Base-by-base conservation (phyloP, 768 basidiomycete species). In the Suillus paluster region DNA sequence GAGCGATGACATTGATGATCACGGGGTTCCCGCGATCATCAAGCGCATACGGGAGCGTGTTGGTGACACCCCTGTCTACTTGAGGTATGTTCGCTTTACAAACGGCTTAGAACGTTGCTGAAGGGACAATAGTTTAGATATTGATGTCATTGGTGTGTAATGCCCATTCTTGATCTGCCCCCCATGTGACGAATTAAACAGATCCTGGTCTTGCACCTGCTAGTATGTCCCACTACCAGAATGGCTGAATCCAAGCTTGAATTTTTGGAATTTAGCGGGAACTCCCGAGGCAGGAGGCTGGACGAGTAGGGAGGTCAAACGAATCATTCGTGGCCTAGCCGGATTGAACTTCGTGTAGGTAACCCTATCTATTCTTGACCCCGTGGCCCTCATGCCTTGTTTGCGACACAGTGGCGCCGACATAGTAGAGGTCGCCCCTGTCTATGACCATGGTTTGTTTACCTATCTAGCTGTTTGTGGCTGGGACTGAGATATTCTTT, bases 231-330 rank as follows among this genome's bases (percentile, higher is more conserved):
- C 46, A 57, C 25, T 9, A 52, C 33, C 62, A 7, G 27, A 21
- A n/a, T 60, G 6, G 2, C 10, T 36, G 19, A 25, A 25, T 25
- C 10, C 7, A 39, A 25, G 23, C 39, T 39, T 30, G 34, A 27
- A 38, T 57, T 14, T 21, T 17, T 44, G 34, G 36, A 63, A 52
- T 45, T 5, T 68, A 92, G 89, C 93, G 60, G 91, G 92, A 15
- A 94, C 92, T 1, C 92, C 92, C 15, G 92, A 94, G 72, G 81
- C 88, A 2, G 92, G 92, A 36, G 92, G 92, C 14, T 93, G 90
- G 91, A 92, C 92, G 4, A 88, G 85, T 21, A 85, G 92, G 53
- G 92, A 94, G 75, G 80, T 92, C 45, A 92, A 93, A 68, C 84
- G 90, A 39, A 90, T 93, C 67, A 80, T 94, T 56, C 85, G 93